Evolutionary conservation across 768 basidiomycete genomes (phyloP), one percentile per base, ranked within the genome.

Genomic region (Tricholoma bakamatsutake): DNA sequence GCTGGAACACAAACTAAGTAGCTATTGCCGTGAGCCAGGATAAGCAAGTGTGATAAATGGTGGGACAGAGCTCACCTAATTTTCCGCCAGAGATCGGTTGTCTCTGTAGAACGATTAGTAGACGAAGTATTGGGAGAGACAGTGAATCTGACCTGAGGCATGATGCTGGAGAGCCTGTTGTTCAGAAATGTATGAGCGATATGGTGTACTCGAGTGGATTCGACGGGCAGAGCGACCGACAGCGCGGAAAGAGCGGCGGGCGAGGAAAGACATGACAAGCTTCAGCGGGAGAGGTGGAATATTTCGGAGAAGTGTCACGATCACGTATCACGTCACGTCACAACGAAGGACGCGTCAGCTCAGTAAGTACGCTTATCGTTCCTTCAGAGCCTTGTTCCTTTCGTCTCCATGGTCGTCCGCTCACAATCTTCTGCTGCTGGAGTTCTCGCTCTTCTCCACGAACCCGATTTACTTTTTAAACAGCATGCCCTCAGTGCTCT

Each of bases 401-500:
- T 58, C 51, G 57, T 62, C 57, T 61, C 64, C 60, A 87, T 90
- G 87, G 85, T 87, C 68, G 74, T 75, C 67, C 85, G 81, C 63
- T 76, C 81, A 49, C 87, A 90, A 64, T 90, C 91, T 34, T 93
- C 85, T 56, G 85, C 88, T 65, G 92, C 88, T 57, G 95, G 95
- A 61, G 88, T 93, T 28, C 85, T 99, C 62, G 92, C 93, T 27
- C 79, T 99, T 33, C 84, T 99, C 13, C 83, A 86, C 39, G 97
- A 99, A 71, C 89, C 88, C 53, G 90, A 95, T 61, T 78, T 84
- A 27, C 74, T 88, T 40, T 87, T 98, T 69, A 92, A 94, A 67
- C 85, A 91, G 64, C 90, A 97, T 78, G 97, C 97, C 21, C 84
- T 99, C 63, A 82, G 83, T 50, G 80, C 87, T 45, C 79, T 99